Base-by-base conservation (phyloP, 306 rosid genomes). In the Hippophae gyantsensis region DNA sequence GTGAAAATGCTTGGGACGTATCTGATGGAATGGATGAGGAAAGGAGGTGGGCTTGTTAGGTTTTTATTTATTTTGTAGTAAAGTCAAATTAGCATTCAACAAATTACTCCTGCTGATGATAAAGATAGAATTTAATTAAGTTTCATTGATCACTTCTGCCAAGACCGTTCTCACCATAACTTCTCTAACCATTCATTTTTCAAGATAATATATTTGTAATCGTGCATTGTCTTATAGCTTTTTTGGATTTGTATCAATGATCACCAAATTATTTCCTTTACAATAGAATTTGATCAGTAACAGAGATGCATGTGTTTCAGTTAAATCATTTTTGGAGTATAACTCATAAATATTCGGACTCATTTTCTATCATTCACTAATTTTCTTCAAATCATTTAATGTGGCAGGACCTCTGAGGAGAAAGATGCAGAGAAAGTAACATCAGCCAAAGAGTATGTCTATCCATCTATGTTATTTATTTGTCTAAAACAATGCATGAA, bases 1-100 rank as follows among this genome's bases (percentile, higher is more conserved):
- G 86, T 77, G 75, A 66, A 10, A 56, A 70, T 69, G 68, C 57
- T 55, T 74, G 81, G 63, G 85, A 79, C 69, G 76, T 79, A 79
- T 52, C 82, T 40, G 66, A 48, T 48, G 10, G 70, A 58, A 45
- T 7, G 52, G 70, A 72, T 60, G 78, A 57, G 75, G 54, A 58
- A 63, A 79, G 95, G 65, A 79, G 95, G 95, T 84, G 60, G 65
- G 88, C 45, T 23, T 67, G 62, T 54, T 57, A 61, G 40, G 64
- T 32, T 65, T 54, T 54, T 12, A 49, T 47, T 13, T 32, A 32
- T 32, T 32, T 32, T 32, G 38, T 32, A 32, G 38, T 32, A 32
- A 32, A 32, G 4, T 32, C 38, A 32, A 32, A 32, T 32, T 32
- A 32, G 5, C 7, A 13, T 32, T 13, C 47, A 64, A 54, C 23